These are phyloP conservation scores for Lathyrus oleraceus DNA, from an alignment of 306 rosid genomes.

Conservation along the genomic window DNA sequence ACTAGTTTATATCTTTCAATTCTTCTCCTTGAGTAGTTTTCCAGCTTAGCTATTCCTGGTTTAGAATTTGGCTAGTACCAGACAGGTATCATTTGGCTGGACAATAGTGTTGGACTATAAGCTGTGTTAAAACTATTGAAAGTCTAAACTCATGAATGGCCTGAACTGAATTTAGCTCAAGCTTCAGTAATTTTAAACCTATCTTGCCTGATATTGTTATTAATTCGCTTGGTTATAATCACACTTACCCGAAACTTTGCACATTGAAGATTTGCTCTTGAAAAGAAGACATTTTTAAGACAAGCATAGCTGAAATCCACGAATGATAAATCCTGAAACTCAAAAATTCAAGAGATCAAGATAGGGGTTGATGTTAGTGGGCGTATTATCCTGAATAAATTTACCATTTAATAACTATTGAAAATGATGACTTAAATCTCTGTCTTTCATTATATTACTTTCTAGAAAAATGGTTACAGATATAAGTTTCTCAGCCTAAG, in stretches of 20 bases:
- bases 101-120: slow-evolving; percentile 15
- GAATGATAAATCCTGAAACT: slow-evolving; percentile 75
- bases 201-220: neutral
- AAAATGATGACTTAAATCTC: slow-evolving; percentile 24
- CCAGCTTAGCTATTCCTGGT: no score
- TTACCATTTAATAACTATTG: neutral
- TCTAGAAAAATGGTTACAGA: slow-evolving; percentile 1
- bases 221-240: neutral
- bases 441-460: neutral
- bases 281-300: slow-evolving; percentile 81
- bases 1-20: no score
- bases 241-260: slow-evolving; percentile 89
- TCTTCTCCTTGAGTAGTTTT: no score
- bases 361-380: slow-evolving; percentile 22
- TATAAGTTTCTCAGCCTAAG: slow-evolving; percentile 15
- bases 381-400: slow-evolving; percentile 22
- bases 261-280: slow-evolving; percentile 83
- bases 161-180: slow-evolving; percentile 24
- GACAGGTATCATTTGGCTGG: slow-evolving; percentile 8
- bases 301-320: slow-evolving; percentile 98
- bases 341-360: slow-evolving; percentile 26
- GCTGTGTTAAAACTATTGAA: slow-evolving; percentile 6
- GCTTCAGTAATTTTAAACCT: slow-evolving; percentile 18
- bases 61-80: no score
- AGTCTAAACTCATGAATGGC: slow-evolving; percentile 27